Base-by-base conservation (phyloP, 345 rosid species). In the Gossypium ekmanianum region DNA sequence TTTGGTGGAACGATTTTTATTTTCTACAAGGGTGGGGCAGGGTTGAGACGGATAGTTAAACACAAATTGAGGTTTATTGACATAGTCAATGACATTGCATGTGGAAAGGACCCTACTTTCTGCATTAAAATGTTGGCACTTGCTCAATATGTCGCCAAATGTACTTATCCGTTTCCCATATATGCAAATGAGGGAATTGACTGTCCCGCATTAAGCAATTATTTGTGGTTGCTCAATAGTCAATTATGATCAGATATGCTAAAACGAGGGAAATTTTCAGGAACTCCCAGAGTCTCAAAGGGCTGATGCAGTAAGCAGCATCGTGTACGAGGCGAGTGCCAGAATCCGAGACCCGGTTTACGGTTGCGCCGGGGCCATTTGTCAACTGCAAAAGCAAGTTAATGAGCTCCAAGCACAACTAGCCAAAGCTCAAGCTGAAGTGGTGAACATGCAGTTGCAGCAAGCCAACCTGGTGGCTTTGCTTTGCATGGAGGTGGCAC, bases 261-360 rank as follows among this genome's bases (percentile, higher is more conserved):
- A 59, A 69, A 69, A 51, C n/a, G 11, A 29, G 26, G 27, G 1
- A 29, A 26, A 4, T 59, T 10, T 2, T 61, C 10, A 93, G 98
- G 97, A 93, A 72, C 90, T 93, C 20, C 94, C 98, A 2, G 97
- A 93, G 71, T 74, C 90, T 0, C 93, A 91, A 61, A 90, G 97
- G 79, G 92, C 95, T 0, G 98, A 93, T 72, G 98, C 98, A 9
- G 98, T 93, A 59, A 93, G 95, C 84, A 91, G 97, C 84, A 93
- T 93, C 97, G 98, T 91, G 2, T 93, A 93, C n/a, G 98, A 93
- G 73, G 98, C 98, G 0, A 81, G 93, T 58, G 93, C 98, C 2
- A 86, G 98, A 75, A 86, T 93, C 61, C 82, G 98, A 65, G 98
- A 93, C 74, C 98, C 98, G 2, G 93, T 93, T 39, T 93, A 93